These are phyloP conservation scores for Paramyrothecium roridum DNA, from an alignment of 2,329 filamentous ascomycete species.

Conservation along the genomic window DNA sequence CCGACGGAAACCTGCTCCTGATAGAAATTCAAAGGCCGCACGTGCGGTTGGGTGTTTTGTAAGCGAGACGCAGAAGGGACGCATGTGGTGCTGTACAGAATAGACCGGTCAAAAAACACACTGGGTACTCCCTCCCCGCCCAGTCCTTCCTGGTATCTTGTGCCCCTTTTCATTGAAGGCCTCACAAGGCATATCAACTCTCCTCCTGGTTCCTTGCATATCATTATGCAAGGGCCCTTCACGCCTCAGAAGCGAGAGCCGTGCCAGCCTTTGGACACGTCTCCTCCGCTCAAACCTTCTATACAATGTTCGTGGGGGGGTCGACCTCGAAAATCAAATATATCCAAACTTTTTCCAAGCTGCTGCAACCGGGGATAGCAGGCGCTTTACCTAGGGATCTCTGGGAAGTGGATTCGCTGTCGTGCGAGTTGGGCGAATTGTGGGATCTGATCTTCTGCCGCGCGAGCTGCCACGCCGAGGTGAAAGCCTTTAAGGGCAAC, in stretches of 20 bases:
- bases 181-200: neutral
- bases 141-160: too few relatives aligned
- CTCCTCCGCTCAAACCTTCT: neutral
- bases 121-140: too few relatives aligned
- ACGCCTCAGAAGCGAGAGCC: neutral
- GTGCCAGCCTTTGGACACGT: neutral
- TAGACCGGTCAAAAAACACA: neutral
- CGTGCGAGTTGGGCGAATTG: slow-evolving; percentile 12
- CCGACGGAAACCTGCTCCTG: neutral
- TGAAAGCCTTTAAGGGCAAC: slow-evolving; percentile 15
- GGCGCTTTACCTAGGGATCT: slow-evolving; percentile 15
- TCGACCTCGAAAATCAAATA: neutral
- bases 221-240: neutral
- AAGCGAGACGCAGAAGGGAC: neutral
- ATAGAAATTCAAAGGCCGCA: neutral
- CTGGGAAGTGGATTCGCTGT: slow-evolving; percentile 19
- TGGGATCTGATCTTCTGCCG: slow-evolving; percentile 5
- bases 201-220: neutral
- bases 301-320: neutral
- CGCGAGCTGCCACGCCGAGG: slow-evolving; percentile 5
- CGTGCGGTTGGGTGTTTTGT: neutral
- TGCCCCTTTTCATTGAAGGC: too few relatives aligned
- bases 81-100: neutral
- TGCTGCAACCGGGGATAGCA: neutral
- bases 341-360: neutral